Evolutionary conservation across 2,329 filamentous ascomycete species (phyloP).

Genomic region (Sporothrix brunneoviolacea): DNA sequence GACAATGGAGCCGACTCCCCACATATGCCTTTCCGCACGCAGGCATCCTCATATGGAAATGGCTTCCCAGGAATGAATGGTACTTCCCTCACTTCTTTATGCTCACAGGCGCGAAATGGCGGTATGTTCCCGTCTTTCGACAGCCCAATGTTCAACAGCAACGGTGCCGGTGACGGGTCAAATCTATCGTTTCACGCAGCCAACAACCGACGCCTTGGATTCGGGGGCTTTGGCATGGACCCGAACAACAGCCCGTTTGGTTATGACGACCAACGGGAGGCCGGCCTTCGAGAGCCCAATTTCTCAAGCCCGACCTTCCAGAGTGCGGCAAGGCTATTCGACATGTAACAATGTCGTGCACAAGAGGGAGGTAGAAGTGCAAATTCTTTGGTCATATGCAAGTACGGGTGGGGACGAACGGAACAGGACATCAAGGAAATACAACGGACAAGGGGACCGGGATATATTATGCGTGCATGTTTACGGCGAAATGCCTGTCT

Average conservation of each 20-base stretch:
- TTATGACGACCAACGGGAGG: conserved; percentile 12
- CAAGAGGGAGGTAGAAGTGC: not conserved
- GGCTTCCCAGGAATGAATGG: conserved; percentile 7
- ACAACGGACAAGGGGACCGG: not conserved
- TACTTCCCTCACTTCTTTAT: conserved; percentile 5
- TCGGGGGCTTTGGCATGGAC: conserved; percentile 12
- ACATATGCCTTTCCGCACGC: conserved; percentile 10
- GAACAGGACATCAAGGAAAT: not conserved
- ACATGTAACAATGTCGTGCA: conserved; percentile 8
- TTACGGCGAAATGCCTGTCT: conserved; percentile 1
- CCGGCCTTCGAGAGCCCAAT: conserved; percentile 6
- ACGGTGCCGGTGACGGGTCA: conserved; percentile 19
- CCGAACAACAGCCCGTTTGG: conserved; percentile 13
- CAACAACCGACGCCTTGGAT: conserved; percentile 21
- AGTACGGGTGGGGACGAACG: not conserved
- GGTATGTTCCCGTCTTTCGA: conserved; percentile 25
- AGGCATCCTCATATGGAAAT: conserved; percentile 1
- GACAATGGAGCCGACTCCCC: conserved; percentile 7
- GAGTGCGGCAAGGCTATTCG: conserved; percentile 10
- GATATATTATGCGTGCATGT: not conserved
- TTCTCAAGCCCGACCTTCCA: conserved; percentile 9
- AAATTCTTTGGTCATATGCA: not conserved
- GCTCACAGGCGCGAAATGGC: conserved; percentile 10
- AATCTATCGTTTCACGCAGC: conserved; percentile 24
- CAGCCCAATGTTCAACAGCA: conserved; percentile 8